Percentiles rank a stretch among this genome's conserved stretches.
These are phyloP conservation scores for Fusarium camptoceras DNA, from an alignment of 2,329 filamentous ascomycete genomes.

Conservation along the genomic window DNA sequence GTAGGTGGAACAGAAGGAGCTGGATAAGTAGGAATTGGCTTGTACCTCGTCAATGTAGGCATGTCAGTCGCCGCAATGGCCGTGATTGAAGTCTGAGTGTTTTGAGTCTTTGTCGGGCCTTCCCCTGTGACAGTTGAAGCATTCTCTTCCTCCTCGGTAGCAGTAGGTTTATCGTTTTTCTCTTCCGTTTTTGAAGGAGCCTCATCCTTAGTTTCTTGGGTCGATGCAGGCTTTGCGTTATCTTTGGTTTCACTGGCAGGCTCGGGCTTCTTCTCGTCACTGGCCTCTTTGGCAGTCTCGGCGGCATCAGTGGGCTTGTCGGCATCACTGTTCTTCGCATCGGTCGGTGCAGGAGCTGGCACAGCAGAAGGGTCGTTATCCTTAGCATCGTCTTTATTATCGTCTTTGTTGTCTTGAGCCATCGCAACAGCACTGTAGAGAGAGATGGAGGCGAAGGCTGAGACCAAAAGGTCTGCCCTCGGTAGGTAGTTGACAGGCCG, in stretches of 20 bases:
- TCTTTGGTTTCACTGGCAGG: slow-evolving; percentile 29
- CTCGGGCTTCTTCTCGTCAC: slow-evolving; percentile 14
- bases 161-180: slow-evolving; percentile 19
- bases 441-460: slow-evolving; percentile 45
- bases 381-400: slow-evolving; percentile 35
- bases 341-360: slow-evolving; percentile 28
- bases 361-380: slow-evolving; percentile 29
- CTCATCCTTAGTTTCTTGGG: slow-evolving; percentile 23
- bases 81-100: slow-evolving; percentile 26
- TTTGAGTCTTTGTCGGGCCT: slow-evolving; percentile 25
- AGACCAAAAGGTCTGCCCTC: slow-evolving; percentile 44
- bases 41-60: slow-evolving; percentile 57
- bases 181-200: slow-evolving; percentile 27
- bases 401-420: slow-evolving; percentile 47
- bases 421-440: slow-evolving; percentile 49
- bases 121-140: slow-evolving; percentile 40
- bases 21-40: slow-evolving; percentile 69
- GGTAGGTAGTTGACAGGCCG: slow-evolving; percentile 46
- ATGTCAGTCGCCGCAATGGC: slow-evolving; percentile 45
- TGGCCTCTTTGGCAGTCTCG: slow-evolving; percentile 10
- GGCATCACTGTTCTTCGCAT: slow-evolving; percentile 32
- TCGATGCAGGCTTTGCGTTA: slow-evolving; percentile 24
- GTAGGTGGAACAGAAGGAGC: slow-evolving; percentile 84
- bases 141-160: slow-evolving; percentile 27
- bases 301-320: slow-evolving; percentile 19